These are phyloP conservation scores for Ambrosiella cleistominuta DNA, from an alignment of 2,329 filamentous ascomycete species.

Conservation along the genomic window DNA sequence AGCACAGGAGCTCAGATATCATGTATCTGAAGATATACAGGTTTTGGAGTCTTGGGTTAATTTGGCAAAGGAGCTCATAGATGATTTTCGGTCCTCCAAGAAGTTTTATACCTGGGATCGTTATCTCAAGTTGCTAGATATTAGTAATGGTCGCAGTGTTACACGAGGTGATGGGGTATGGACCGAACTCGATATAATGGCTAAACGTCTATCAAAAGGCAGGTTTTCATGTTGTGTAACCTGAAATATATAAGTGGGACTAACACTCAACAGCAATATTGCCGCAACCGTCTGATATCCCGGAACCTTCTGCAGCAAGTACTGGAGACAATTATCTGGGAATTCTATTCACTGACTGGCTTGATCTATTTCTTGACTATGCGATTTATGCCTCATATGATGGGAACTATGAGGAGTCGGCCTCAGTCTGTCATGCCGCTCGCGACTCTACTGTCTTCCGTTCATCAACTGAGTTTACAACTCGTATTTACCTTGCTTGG, in stretches of 20 bases:
- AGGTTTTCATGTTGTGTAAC: conserved; percentile 17
- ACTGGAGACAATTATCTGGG: conserved; percentile 42
- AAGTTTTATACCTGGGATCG: conserved; percentile 51
- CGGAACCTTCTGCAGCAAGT: not conserved
- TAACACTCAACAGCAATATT: conserved; percentile 10
- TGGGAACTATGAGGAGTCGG: conserved; percentile 53
- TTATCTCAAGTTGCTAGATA: conserved; percentile 39
- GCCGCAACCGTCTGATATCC: conserved; percentile 12
- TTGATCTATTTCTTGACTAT: conserved; percentile 80
- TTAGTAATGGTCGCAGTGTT: conserved; percentile 15
- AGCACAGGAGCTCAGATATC: conserved; percentile 26
- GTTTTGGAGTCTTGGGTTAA: conserved; percentile 38
- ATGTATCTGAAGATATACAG: conserved; percentile 25
- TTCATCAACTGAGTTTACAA: conserved; percentile 47
- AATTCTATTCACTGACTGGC: conserved; percentile 69
- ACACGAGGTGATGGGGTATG: conserved; percentile 18
- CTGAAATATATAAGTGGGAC: not conserved
- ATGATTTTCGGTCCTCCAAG: conserved; percentile 46
- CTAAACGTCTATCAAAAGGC: conserved; percentile 37
- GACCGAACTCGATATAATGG: conserved; percentile 35
- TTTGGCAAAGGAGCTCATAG: conserved; percentile 39
- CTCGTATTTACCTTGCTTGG: conserved; percentile 61
- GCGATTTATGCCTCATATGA: conserved; percentile 56
- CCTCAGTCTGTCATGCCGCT: conserved; percentile 62
- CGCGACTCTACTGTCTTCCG: conserved; percentile 70